These are phyloP conservation scores for Xylariaceae sp. DNA, from an alignment of 2,329 filamentous ascomycete genomes.

Conservation along the genomic window DNA sequence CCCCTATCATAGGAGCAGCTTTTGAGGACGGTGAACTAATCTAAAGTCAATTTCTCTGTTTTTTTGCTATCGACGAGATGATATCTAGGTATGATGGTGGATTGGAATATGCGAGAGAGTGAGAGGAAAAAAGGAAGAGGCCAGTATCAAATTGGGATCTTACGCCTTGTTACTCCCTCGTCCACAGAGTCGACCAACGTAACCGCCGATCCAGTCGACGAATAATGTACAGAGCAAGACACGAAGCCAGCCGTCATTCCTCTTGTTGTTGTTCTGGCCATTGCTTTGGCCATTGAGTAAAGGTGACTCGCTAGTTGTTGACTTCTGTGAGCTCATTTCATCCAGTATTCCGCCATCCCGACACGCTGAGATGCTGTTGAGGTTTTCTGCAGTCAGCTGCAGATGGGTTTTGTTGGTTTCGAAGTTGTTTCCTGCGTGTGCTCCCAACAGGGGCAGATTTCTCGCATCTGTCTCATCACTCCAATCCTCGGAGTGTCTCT, in stretches of 20 bases:
- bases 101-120: background rate
- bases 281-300: constrained; percentile 10
- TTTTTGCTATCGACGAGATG: background rate
- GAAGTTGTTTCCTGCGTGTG: background rate
- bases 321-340: constrained; percentile 10
- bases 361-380: background rate
- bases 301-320: constrained; percentile 16
- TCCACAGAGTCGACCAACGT: constrained; percentile 32
- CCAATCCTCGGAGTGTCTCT: background rate
- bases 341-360: background rate
- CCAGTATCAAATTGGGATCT: constrained; percentile 18
- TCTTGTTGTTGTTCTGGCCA: background rate
- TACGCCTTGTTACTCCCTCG: constrained; percentile 29
- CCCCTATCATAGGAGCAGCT: constrained; percentile 1
- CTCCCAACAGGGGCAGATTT: background rate
- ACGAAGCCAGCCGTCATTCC: constrained; percentile 29
- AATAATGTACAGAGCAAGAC: constrained; percentile 35
- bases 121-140: background rate
- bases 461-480: background rate
- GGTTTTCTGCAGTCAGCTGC: background rate
- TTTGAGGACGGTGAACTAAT: constrained; percentile 1
- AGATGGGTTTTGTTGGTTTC: background rate
- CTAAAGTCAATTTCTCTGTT: constrained; percentile 3
- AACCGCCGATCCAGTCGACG: constrained; percentile 35
- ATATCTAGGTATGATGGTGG: background rate